phyloP scores from a whole-genome alignment of 83 land plant genomes.

The Diphasiastrum complanatum region DNA sequence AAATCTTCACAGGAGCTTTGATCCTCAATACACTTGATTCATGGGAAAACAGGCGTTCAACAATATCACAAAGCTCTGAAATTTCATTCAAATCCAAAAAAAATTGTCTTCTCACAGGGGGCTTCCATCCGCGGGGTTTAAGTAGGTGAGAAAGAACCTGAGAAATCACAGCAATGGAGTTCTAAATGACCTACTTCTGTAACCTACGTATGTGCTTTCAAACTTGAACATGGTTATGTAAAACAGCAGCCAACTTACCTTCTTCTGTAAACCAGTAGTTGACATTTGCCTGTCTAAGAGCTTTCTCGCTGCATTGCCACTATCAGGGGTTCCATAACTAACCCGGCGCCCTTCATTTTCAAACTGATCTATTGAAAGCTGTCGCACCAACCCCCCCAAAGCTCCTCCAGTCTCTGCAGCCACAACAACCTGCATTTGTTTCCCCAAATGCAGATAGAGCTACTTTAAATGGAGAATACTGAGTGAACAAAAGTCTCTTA shows the following conservation, averaged over 20 bases:
- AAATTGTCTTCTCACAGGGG: constrained; percentile 44
- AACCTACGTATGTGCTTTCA: too few relatives aligned
- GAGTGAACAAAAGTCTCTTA: background rate
- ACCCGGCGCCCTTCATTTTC: constrained; percentile 52
- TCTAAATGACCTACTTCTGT: background rate
- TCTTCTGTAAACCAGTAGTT: constrained; percentile 37
- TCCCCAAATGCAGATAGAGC: background rate
- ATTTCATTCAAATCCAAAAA: constrained; percentile 45
- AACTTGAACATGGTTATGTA: background rate
- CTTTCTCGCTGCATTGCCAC: constrained; percentile 40
- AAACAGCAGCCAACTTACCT: constrained; percentile 21
- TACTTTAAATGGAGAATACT: background rate
- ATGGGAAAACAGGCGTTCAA: constrained; percentile 35
- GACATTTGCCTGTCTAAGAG: constrained; percentile 46
- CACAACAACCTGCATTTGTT: constrained; percentile 38
- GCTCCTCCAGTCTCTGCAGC: constrained; percentile 56
- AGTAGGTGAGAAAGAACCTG: constrained; percentile 39
- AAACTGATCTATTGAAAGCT: constrained; percentile 49
- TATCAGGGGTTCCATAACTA: constrained; percentile 53
- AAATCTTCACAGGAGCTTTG: constrained; percentile 53
- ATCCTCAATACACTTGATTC: constrained; percentile 48
- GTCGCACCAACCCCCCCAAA: constrained; percentile 44
- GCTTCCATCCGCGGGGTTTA: constrained; percentile 50
- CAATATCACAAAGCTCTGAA: constrained; percentile 44
- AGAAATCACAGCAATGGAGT: background rate